phyloP scores from a whole-genome alignment of 2,329 filamentous ascomycete species.

The Colletotrichum cordylinicola region DNA sequence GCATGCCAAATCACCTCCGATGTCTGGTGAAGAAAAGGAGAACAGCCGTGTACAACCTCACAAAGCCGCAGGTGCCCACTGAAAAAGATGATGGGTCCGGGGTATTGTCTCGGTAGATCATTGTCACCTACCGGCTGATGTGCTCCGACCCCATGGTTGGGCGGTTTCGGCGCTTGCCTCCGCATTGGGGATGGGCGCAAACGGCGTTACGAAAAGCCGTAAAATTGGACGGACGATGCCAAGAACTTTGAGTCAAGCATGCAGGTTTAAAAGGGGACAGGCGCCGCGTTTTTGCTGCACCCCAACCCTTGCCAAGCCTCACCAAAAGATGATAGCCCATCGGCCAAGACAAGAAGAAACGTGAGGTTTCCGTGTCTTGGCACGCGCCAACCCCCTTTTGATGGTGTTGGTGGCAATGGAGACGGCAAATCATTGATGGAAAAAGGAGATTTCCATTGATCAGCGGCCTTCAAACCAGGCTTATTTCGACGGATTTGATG shows the following conservation, averaged over 20 bases:
- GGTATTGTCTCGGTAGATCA: conserved; percentile 15
- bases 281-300: background rate
- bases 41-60: background rate
- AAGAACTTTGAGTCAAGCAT: conserved; percentile 12
- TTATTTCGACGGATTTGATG: background rate
- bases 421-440: conserved; percentile 17
- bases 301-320: background rate
- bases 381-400: background rate
- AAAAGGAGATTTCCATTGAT: conserved; percentile 6
- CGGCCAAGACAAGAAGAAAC: background rate
- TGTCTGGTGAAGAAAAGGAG: background rate
- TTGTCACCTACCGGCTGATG: background rate
- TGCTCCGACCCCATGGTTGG: conserved; percentile 3
- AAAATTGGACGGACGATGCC: conserved; percentile 21
- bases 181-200: background rate
- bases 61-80: background rate
- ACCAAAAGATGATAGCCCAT: background rate
- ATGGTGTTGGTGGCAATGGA: background rate
- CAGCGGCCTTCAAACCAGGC: background rate
- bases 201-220: background rate
- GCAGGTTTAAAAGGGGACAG: background rate
- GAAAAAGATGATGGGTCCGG: background rate
- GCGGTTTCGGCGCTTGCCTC: conserved; percentile 3
- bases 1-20: background rate
- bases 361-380: conserved; percentile 9